Evolutionary conservation across 2,329 filamentous ascomycete species (phyloP).

Genomic region (Geosmithia flava): DNA sequence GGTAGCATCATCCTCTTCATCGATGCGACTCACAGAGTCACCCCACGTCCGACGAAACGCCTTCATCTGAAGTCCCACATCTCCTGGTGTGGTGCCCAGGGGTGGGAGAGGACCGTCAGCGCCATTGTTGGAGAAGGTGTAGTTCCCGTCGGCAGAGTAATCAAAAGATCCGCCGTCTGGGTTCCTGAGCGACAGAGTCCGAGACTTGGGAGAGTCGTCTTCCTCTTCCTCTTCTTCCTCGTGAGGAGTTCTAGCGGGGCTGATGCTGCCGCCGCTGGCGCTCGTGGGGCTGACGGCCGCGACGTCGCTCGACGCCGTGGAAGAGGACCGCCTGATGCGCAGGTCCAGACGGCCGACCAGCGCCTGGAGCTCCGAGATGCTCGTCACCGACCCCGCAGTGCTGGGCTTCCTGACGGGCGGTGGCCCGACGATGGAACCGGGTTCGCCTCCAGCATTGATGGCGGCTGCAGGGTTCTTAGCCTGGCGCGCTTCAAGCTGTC

Average conservation of each 20-base stretch:
- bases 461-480: constrained; percentile 8
- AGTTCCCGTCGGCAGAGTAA: constrained; percentile 14
- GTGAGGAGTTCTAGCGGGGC: constrained; percentile 18
- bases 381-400: constrained; percentile 2
- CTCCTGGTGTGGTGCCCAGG: constrained; percentile 12
- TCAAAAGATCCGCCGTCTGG: constrained; percentile 4
- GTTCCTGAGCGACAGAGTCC: background rate
- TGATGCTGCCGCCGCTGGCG: constrained; percentile 20
- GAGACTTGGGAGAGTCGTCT: constrained; percentile 15
- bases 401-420: constrained; percentile 5
- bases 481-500: constrained; percentile 14
- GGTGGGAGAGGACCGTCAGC: background rate
- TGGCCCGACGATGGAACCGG: constrained; percentile 4
- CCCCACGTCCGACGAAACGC: constrained; percentile 19
- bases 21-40: constrained; percentile 20
- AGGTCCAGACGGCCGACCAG: constrained; percentile 5
- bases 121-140: constrained; percentile 10
- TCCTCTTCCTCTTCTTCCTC: too few relatives aligned
- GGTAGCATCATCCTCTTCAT: constrained; percentile 15
- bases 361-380: constrained; percentile 1
- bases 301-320: constrained; percentile 20
- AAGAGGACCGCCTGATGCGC: constrained; percentile 12
- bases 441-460: constrained; percentile 1
- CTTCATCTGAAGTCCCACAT: constrained; percentile 22
- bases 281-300: constrained; percentile 20